These are phyloP conservation scores for Corymbia calophylla DNA, from an alignment of 441 rosid genomes.

Conservation along the genomic window DNA sequence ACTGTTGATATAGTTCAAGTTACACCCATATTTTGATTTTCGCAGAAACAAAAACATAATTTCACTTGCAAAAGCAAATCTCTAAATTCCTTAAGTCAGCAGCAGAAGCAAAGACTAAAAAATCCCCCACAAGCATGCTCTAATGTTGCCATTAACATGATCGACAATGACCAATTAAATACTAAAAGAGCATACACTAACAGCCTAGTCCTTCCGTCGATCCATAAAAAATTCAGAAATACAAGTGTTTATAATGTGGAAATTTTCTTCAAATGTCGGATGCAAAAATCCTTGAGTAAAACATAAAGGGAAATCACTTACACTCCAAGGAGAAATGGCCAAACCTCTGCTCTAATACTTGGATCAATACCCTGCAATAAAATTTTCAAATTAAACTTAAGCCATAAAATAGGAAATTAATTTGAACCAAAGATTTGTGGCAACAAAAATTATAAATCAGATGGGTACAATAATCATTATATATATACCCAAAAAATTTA, in stretches of 20 bases:
- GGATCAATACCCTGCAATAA: conserved; percentile 74
- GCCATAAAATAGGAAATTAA: neutral
- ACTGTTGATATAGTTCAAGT: neutral
- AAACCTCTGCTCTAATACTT: conserved; percentile 76
- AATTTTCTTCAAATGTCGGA: neutral
- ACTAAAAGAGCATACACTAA: neutral
- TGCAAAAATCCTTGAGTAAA: neutral
- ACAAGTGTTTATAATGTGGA: neutral
- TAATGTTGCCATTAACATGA: neutral
- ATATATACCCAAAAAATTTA: neutral
- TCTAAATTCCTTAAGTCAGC: neutral
- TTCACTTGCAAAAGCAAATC: neutral
- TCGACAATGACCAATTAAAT: neutral
- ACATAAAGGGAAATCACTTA: conserved; percentile 26
- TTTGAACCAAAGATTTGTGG: neutral
- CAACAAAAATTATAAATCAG: neutral
- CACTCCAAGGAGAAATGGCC: conserved; percentile 98
- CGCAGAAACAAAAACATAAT: neutral
- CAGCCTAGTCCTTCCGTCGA: neutral
- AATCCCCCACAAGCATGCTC: neutral
- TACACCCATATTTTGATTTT: neutral
- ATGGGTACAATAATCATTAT: neutral
- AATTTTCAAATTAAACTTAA: neutral
- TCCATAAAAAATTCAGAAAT: neutral
- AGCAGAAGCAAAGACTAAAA: neutral